Conservation (phyloP, 2,329 filamentous ascomycete genomes). For the Ceratocystis cubensis region DNA sequence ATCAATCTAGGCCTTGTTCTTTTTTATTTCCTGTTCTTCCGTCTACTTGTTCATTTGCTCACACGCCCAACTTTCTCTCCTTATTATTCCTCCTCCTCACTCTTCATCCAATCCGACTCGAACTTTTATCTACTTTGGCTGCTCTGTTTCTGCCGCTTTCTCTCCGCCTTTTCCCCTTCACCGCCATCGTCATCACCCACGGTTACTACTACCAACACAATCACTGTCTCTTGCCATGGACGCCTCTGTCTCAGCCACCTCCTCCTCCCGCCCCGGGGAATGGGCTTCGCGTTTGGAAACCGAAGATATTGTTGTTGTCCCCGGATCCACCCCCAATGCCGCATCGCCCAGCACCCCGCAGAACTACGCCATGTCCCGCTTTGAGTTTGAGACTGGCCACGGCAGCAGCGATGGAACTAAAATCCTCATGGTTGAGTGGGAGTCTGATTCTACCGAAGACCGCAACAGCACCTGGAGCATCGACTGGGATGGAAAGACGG, state of each 20-base stretch:
- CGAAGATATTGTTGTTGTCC: conserved; percentile 16
- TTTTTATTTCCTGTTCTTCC: not conserved
- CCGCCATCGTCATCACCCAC: not conserved
- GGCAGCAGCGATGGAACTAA: conserved; percentile 75
- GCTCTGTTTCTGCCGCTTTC: not conserved
- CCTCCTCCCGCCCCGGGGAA: conserved; percentile 5
- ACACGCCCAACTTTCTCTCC: not conserved
- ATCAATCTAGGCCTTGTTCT: conserved; percentile 6
- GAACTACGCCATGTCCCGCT: conserved; percentile 40
- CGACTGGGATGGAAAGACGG: conserved; percentile 69
- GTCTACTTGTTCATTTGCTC: conserved; percentile 6
- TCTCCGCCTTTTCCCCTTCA: not conserved
- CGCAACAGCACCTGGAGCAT: conserved; percentile 49
- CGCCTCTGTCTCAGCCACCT: not conserved
- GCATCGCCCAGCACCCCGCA: conserved; percentile 17
- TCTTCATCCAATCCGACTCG: not conserved
- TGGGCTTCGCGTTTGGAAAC: conserved; percentile 16
- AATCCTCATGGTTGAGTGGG: conserved; percentile 88
- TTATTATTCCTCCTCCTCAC: not conserved
- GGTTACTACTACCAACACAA: not conserved
- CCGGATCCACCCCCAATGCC: conserved; percentile 6
- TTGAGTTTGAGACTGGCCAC: conserved; percentile 65
- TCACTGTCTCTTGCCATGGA: not conserved
- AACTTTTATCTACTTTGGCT: not conserved
- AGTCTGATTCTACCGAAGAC: conserved; percentile 29